Conservation (phyloP, 176 grass and related monocot species). For the Pontederia paniculata region DNA sequence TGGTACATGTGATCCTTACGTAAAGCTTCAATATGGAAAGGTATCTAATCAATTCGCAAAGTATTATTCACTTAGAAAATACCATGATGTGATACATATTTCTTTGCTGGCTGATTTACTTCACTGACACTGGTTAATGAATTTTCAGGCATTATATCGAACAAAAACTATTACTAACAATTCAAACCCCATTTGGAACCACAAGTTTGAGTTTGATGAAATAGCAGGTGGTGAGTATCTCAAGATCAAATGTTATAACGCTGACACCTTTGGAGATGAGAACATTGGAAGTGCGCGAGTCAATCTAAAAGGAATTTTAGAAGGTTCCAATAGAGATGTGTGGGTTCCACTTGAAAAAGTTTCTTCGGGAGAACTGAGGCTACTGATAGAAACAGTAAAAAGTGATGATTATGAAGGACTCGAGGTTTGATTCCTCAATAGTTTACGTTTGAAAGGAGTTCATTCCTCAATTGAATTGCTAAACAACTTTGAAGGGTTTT, state of each 20-base stretch:
- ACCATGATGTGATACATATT: background rate
- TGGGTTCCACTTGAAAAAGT: slow-evolving; percentile 91
- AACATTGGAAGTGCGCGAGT: slow-evolving; percentile 82
- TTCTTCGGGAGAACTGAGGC: slow-evolving; percentile 70
- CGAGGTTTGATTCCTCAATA: slow-evolving; percentile 21
- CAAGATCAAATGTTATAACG: slow-evolving; percentile 73
- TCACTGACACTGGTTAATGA: slow-evolving; percentile 1
- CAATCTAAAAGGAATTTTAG: slow-evolving; percentile 64
- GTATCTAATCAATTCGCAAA: slow-evolving; percentile 15
- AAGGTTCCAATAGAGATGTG: slow-evolving; percentile 48
- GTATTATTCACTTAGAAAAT: background rate
- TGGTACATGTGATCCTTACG: slow-evolving; percentile 79
- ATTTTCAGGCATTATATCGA: slow-evolving; percentile 56
- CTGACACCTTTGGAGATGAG: slow-evolving; percentile 75
- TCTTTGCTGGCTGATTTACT: background rate
- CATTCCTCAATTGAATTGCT: no score
- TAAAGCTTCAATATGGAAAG: slow-evolving; percentile 92
- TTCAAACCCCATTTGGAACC: slow-evolving; percentile 54
- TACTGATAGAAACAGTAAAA: slow-evolving; percentile 56
- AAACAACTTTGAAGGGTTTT: no score
- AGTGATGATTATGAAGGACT: slow-evolving; percentile 26
- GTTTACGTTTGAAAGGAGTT: no score
- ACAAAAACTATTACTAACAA: slow-evolving; percentile 61
- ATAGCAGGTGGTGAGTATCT: slow-evolving; percentile 75
- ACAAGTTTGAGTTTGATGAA: slow-evolving; percentile 89